Percentiles rank a stretch among this genome's conserved stretches.
phyloP scores from a whole-genome alignment of 768 basidiomycete species.

The Suillus placidus region DNA sequence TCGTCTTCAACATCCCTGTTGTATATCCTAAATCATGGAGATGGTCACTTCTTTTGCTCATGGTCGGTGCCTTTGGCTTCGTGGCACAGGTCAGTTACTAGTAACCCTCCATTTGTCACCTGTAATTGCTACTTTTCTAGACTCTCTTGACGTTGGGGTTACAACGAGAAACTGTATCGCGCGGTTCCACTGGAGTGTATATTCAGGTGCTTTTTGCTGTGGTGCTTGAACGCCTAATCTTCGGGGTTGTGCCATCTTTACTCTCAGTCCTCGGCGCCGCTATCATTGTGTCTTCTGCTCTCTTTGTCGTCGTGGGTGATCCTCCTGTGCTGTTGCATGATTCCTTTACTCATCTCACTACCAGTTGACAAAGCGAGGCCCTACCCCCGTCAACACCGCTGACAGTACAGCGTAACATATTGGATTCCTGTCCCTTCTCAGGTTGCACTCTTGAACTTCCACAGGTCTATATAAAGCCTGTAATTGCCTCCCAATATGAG shows the following conservation, averaged over 20 bases:
- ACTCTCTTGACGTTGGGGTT: slow-evolving; percentile 62
- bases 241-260: slow-evolving; percentile 57
- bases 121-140: slow-evolving; percentile 27
- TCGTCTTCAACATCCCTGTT: slow-evolving; percentile 3
- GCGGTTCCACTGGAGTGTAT: slow-evolving; percentile 65
- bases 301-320: slow-evolving; percentile 63
- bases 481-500: background rate
- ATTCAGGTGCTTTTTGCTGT: slow-evolving; percentile 65
- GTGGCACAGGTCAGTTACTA: slow-evolving; percentile 20
- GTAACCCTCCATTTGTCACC: background rate
- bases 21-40: slow-evolving; percentile 24
- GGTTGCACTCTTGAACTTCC: background rate
- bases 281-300: slow-evolving; percentile 64
- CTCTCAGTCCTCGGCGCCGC: slow-evolving; percentile 63
- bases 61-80: slow-evolving; percentile 21
- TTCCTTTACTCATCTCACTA: background rate
- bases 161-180: slow-evolving; percentile 63
- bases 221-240: slow-evolving; percentile 66
- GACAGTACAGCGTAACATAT: background rate
- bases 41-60: slow-evolving; percentile 19
- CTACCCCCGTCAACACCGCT: background rate
- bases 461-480: background rate
- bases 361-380: background rate
- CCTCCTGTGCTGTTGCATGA: background rate
- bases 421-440: background rate